Evolutionary conservation across 2,329 filamentous ascomycete species (phyloP), one percentile per base, ranked within the genome.

Genomic region (Acrodontium crateriforme): DNA sequence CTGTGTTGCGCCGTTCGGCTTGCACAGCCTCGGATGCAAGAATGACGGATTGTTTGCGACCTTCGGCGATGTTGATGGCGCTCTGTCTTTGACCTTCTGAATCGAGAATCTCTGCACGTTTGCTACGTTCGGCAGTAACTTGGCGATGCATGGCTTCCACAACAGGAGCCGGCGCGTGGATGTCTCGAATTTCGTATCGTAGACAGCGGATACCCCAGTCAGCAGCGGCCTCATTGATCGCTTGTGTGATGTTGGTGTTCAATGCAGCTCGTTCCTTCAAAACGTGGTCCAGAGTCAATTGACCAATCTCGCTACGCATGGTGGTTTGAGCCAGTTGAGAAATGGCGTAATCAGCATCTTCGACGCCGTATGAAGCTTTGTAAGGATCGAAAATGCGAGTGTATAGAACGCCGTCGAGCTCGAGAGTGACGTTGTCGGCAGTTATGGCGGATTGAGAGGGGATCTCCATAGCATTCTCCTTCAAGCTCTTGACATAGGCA

Each of bases 71-170:
- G 57, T 98, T 98, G 69, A 98, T 98, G 20, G 89, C 89, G 47
- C 78, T 87, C 62, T 98, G 89, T 38, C 89, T 70, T 60, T 98
- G 89, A 59, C 89, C 89, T 53, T 98, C 89, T 1, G 83, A 93
- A 34, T 98, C 89, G 25, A 98, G 67, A 46, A 98, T 98, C 62
- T 98, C 89, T 31, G 89, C 89, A 39, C 89, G 78, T 69, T 98
- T 98, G 49, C 81, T 91, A 22, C 89, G 79, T 63, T 98, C 89
- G 11, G 89, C 89, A 0, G 89, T 95, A 27, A 98, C 89, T 55
- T 95, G 87, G 39, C 89, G 73, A 63, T 98, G 89, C 89, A 98
- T 98, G 47, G 89, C 89, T 47, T 85, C 82, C 35, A 95, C 87
- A 9, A 98, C 89, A 27, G 79, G 78, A 17, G 77, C 81, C 2